Conservation (phyloP, 2,329 filamentous ascomycete species). For the Calcarisporium arbuscula region DNA sequence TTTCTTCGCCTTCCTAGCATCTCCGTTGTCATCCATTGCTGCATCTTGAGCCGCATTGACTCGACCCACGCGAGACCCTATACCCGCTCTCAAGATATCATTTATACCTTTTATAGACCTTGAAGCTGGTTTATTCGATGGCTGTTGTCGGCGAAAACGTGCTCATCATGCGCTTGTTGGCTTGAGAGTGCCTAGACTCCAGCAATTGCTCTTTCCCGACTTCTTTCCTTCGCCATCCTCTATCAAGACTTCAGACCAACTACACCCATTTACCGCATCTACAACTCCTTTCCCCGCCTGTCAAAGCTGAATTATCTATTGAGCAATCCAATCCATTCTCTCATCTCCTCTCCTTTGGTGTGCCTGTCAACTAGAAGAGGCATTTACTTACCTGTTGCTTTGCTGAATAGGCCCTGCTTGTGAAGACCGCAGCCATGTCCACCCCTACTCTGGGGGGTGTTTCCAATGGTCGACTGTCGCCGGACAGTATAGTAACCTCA, state of each 20-base stretch:
- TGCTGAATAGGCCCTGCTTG: slow-evolving; percentile 46
- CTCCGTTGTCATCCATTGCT: slow-evolving; percentile 28
- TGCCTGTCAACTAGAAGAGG: slow-evolving; percentile 10
- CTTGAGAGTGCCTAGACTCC: slow-evolving; percentile 17
- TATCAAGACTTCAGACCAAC: too few species aligned
- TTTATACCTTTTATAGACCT: slow-evolving; percentile 23
- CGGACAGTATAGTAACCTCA: slow-evolving; percentile 39
- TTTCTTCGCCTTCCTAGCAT: slow-evolving; percentile 16
- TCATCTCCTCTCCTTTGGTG: slow-evolving; percentile 13
- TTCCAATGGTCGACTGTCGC: slow-evolving; percentile 60
- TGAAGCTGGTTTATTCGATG: slow-evolving; percentile 29
- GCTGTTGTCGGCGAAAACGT: slow-evolving; percentile 26
- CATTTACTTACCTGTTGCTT: slow-evolving; percentile 28
- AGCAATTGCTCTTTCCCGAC: slow-evolving; percentile 40
- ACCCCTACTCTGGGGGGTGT: slow-evolving; percentile 55
- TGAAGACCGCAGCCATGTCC: slow-evolving; percentile 58
- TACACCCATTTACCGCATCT: too few species aligned
- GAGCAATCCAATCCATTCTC: slow-evolving; percentile 15
- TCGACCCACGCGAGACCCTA: slow-evolving; percentile 26
- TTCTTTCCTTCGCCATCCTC: slow-evolving; percentile 41
- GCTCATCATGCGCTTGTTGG: slow-evolving; percentile 14
- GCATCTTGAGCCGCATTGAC: slow-evolving; percentile 29
- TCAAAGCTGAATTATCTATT: slow-evolving; percentile 11
- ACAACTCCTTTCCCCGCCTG: too few species aligned
- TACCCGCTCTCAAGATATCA: slow-evolving; percentile 21